Base-by-base conservation (phyloP, 176 grass and related monocot species). In the Eragrostis curvula region DNA sequence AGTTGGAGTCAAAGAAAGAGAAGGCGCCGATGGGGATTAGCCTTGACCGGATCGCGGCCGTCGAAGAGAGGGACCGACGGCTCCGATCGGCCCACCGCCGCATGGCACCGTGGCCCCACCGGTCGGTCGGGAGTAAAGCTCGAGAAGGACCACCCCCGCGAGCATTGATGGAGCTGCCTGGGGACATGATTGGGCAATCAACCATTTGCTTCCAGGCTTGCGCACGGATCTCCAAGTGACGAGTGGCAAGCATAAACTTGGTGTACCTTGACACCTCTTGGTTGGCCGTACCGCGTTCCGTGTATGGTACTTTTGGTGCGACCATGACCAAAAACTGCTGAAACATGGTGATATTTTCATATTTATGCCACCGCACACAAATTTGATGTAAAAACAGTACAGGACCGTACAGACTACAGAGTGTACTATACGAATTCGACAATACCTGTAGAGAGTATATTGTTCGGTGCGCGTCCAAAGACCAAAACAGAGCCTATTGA, bases 1-100 rank as follows among this genome's bases (percentile, higher is more conserved):
- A 71, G 83, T 44, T 82, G 83, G 66, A 21, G 83, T 90, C 83
- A 86, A 86, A 90, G 73, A 62, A 42, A 67, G 78, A n/a, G 40
- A 18, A n/a, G 25, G 64, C 21, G 12, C 2, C 47, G 66, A 51
- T 18, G 0, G 9, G 27, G 49, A 24, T 82, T 61, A 27, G 49
- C 21, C 8, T 58, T 86, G 88, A 90, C 83, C 29, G 29, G 29
- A 90, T 90, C 79, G 0, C 0, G 42, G 0, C 66, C 83, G 83
- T 82, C 72, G 27, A 9, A 9, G 0, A 52, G 4, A 0, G 24
- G 0, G 0, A 6, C 42, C 12, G 73, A 86, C 32, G 79, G 73
- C 2, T 1, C 0, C 0, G 88, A 82, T 83, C 30, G 56, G 39
- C 57, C 72, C 49, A 71, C 71, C 70, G 77, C 71, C 63, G 55